A percentile compares a stretch with the other conserved stretches of the same genome.
phyloP scores from a whole-genome alignment of 2,329 filamentous ascomycete species.

The Aspergillus melleus region DNA sequence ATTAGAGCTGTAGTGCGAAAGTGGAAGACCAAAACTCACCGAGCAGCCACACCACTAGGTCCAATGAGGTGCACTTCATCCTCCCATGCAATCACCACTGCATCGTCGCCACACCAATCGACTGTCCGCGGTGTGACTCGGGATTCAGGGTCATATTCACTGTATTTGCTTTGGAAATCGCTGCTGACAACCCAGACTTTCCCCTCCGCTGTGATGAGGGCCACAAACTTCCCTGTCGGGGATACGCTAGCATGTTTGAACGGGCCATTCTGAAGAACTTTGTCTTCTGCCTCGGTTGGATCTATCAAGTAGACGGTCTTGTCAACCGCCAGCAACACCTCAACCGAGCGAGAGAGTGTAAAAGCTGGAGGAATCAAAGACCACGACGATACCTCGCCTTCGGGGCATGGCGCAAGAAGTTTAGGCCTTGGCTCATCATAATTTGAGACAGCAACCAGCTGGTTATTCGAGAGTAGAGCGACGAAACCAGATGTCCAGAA shows the following conservation, averaged over 20 bases:
- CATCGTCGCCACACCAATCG: slow-evolving; percentile 95
- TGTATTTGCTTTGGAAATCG: slow-evolving; percentile 89
- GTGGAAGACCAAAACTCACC: slow-evolving; percentile 37
- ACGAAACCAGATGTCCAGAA: slow-evolving; percentile 95
- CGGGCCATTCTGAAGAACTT: slow-evolving; percentile 85
- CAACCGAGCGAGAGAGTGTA: slow-evolving; percentile 88
- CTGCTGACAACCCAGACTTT: slow-evolving; percentile 91
- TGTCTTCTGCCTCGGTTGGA: slow-evolving; percentile 85
- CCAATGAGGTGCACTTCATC: slow-evolving; percentile 95
- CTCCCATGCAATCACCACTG: slow-evolving; percentile 92
- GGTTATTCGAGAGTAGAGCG: slow-evolving; percentile 84
- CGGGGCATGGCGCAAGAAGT: slow-evolving; percentile 71
- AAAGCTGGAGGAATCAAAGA: slow-evolving; percentile 82
- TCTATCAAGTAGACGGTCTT: slow-evolving; percentile 86
- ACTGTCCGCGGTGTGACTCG: slow-evolving; percentile 83
- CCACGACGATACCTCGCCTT: slow-evolving; percentile 83
- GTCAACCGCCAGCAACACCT: slow-evolving; percentile 82
- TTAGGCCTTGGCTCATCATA: slow-evolving; percentile 91
- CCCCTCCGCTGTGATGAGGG: slow-evolving; percentile 81
- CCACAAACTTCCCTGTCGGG: slow-evolving; percentile 84
- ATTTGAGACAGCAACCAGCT: slow-evolving; percentile 79
- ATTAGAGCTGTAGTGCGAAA: slow-evolving; percentile 16
- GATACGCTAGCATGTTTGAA: slow-evolving; percentile 90
- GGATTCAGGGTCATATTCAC: slow-evolving; percentile 86
- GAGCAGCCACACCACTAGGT: slow-evolving; percentile 71